Evolutionary conservation across 2,329 filamentous ascomycete species (phyloP).

Genomic region (Emergomyces orientalis): DNA sequence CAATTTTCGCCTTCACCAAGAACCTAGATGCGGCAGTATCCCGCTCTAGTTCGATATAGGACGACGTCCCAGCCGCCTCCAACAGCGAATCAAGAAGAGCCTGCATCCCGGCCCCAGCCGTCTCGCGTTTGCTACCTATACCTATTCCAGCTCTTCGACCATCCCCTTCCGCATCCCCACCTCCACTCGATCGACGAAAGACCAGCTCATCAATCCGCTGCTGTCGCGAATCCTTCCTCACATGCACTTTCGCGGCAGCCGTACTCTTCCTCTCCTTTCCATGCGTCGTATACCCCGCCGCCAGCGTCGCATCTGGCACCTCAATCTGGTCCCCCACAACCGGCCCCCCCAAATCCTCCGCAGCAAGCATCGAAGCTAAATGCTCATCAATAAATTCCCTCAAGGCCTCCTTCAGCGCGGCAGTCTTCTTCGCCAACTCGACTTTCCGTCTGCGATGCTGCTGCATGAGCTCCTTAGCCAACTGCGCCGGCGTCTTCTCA

Average conservation of each 20-base stretch:
- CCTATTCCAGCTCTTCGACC: conserved; percentile 19
- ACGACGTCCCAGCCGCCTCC: conserved; percentile 33
- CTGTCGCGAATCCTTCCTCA: conserved; percentile 32
- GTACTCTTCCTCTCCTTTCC: conserved; percentile 42
- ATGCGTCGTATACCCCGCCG: conserved; percentile 45
- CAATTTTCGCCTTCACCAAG: conserved; percentile 46
- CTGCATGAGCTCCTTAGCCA: conserved; percentile 53
- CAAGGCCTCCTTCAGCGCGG: conserved; percentile 53
- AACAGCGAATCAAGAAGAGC: conserved; percentile 40
- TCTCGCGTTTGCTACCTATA: conserved; percentile 39
- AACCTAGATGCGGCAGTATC: conserved; percentile 47
- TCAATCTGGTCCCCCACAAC: conserved; percentile 67
- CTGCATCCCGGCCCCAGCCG: conserved; percentile 41
- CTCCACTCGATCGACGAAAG: conserved; percentile 24
- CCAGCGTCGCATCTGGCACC: conserved; percentile 47
- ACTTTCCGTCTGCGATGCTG: conserved; percentile 52
- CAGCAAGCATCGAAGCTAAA: conserved; percentile 66
- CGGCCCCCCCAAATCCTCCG: conserved; percentile 73
- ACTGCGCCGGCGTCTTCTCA: conserved; percentile 51
- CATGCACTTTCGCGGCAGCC: conserved; percentile 23
- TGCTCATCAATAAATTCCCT: conserved; percentile 61
- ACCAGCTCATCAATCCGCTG: conserved; percentile 45
- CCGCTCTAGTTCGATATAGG: conserved; percentile 41
- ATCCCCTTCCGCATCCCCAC: conserved; percentile 15
- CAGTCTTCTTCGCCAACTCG: conserved; percentile 52